These are phyloP conservation scores for Pleurotus eryngii DNA, from an alignment of 768 basidiomycete genomes.

Conservation along the genomic window DNA sequence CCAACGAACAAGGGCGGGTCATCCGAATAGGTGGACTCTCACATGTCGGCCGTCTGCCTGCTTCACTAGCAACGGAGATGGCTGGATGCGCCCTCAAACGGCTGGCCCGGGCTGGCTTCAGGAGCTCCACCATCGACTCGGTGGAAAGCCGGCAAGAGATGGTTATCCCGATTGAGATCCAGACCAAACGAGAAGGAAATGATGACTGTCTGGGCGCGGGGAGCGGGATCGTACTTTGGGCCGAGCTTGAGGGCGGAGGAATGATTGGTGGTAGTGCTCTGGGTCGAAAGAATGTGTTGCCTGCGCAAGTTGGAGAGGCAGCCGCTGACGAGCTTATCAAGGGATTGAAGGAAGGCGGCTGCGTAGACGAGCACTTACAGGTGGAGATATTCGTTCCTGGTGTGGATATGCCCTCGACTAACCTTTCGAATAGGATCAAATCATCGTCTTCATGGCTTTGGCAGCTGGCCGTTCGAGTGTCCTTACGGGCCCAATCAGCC, in stretches of 20 bases:
- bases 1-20: conserved; percentile 52
- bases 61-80: conserved; percentile 52
- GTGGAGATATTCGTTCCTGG: conserved; percentile 21
- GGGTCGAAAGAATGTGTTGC: conserved; percentile 46
- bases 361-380: conserved; percentile 57
- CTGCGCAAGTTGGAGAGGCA: conserved; percentile 48
- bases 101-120: conserved; percentile 39
- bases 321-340: conserved; percentile 58
- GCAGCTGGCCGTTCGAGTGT: conserved; percentile 63
- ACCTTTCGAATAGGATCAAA: conserved; percentile 50
- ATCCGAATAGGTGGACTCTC: conserved; percentile 51
- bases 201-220: conserved; percentile 54
- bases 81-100: conserved; percentile 44
- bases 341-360: conserved; percentile 62
- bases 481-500: conserved; percentile 50
- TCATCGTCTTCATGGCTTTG: conserved; percentile 73
- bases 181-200: conserved; percentile 37
- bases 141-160: conserved; percentile 3
- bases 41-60: conserved; percentile 67
- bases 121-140: conserved; percentile 2
- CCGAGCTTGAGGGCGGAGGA: conserved; percentile 66
- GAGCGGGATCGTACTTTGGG: conserved; percentile 73
- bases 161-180: conserved; percentile 36
- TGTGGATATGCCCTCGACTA: not conserved
- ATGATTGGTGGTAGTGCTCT: conserved; percentile 68